Evolutionary conservation across 768 basidiomycete genomes (phyloP), one percentile per base, ranked within the genome.

Genomic region (Tulasnella sp.): DNA sequence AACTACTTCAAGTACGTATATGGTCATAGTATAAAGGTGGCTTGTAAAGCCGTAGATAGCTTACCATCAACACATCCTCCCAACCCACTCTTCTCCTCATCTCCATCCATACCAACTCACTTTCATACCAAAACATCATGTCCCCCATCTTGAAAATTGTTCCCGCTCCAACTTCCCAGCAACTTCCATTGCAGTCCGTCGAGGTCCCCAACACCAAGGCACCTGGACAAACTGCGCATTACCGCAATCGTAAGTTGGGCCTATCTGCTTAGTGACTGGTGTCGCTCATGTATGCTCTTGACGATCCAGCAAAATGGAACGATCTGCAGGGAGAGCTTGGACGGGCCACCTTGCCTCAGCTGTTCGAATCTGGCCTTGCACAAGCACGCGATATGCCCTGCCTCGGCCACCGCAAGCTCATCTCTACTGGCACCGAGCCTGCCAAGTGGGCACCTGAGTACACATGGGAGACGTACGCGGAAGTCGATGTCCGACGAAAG

Each of bases 401-500:
- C 64, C 71, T 94, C 8, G 92, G 92, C 3, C 74, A 80, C 61
- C 83, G 92, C 29, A 79, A 82, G 1, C 61, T 84, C 54, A 52
- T 86, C 47, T 85, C 86, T 3, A 77, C 72, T 10, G 85, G 86
- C 4, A 77, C 72, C 13, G 77, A 78, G 45, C 88, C 87, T 19
- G 19, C 84, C 51, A 84, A 83, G 70, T 89, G 78, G 64, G 87
- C 84, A 2, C 75, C 79, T 44, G 70, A 76, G 43, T 88, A 84
- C 66, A 75, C 78, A 23, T 95, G 90, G 89, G 70, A 85, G 68
- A 82, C 86, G 0, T 93, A 88, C 70, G 79, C 75, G 29, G 73
- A 88, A 65, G 82, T 88, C 38, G 87, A 91, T 67, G 66, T 68
- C 60, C 81, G 84, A 63, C 78, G 89, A 60, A 83, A 84, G 51